Evolutionary conservation across 83 land plant genomes (phyloP), one percentile per base, ranked within the genome.

Genomic region (Isoetes engelmannii): DNA sequence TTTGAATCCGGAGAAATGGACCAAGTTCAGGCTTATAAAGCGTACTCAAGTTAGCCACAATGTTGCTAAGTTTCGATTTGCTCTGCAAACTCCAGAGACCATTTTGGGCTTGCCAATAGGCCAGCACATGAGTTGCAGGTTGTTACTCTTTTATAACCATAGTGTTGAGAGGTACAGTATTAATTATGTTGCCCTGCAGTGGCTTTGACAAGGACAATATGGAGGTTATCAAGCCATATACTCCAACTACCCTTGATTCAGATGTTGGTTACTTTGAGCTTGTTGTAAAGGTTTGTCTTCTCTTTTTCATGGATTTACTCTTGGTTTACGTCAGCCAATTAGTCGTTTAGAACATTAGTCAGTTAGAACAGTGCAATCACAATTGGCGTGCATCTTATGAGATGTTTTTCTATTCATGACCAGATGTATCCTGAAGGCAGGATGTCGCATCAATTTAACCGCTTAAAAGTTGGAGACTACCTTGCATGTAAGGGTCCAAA

Each of bases 31-130:
- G 76, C 83, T 90, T 57, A 86, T 84, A 44, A 82, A 87, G 73
- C 75, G 81, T 18, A 82, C 68, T 0, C 92, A 87, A 66, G 75
- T 93, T n/a, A 89, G 96, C 76, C 98, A 85, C 72, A 93, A 93
- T 81, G 96, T 90, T 48, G 95, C 89, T 20, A 87, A 80, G 75
- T 84, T 93, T 63, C 86, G 60, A 56, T 90, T 93, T 78, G 86
- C 82, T 18, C 81, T 93, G 71, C 88, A 92, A 7, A 86, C 92
- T 42, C 96, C 90, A 9, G 80, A 89, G 7, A 85, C 98, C 28
- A 82, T 90, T 9, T 78, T 93, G 69, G 98, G 98, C 0, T 92
- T 93, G 42, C 98, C 98, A 21, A 87, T 93, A 65, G 98, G 98
- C 45, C 98, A 93, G 63, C 98, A 93, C 68, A 83, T 90, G 63